Evolutionary conservation across 495 filamentous ascomycete genomes (phyloP).

Genomic region (Lineolata rhizophorae): DNA sequence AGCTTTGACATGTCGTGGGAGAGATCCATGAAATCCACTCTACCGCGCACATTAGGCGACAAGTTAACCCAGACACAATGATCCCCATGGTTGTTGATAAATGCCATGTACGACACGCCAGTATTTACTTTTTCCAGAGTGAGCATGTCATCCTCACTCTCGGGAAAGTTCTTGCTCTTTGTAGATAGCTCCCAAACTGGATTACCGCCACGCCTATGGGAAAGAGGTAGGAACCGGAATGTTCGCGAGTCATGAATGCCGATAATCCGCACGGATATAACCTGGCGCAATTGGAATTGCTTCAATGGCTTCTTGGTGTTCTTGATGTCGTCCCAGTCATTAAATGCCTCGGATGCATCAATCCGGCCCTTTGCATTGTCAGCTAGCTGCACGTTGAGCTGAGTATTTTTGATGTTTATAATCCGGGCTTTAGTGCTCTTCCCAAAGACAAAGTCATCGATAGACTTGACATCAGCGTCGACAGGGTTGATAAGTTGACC

Average conservation of each 20-base stretch:
- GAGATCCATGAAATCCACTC: constrained; percentile 59
- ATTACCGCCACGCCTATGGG: constrained; percentile 51
- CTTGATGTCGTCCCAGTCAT: constrained; percentile 65
- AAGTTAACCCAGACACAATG: constrained; percentile 73
- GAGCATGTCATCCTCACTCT: constrained; percentile 32
- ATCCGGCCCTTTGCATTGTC: constrained; percentile 82
- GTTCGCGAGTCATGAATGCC: constrained; percentile 79
- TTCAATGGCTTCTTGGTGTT: constrained; percentile 59
- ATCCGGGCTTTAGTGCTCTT: constrained; percentile 60
- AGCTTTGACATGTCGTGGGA: constrained; percentile 65
- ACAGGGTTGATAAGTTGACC: constrained; percentile 36
- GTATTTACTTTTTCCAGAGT: constrained; percentile 50
- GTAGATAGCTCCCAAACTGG: constrained; percentile 79
- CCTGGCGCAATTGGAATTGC: constrained; percentile 44
- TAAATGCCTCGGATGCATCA: constrained; percentile 73
- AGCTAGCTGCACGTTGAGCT: constrained; percentile 75
- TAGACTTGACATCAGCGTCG: constrained; percentile 38
- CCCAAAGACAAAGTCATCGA: constrained; percentile 52
- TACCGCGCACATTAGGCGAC: constrained; percentile 73
- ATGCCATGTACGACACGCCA: constrained; percentile 51
- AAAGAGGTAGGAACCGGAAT: constrained; percentile 79
- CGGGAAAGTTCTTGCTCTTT: constrained; percentile 42
- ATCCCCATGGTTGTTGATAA: constrained; percentile 67
- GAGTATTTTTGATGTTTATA: constrained; percentile 61
- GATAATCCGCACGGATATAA: constrained; percentile 52